Evolutionary conservation across 2,329 filamentous ascomycete genomes (phyloP).

Genomic region (Cladosporium sp.): DNA sequence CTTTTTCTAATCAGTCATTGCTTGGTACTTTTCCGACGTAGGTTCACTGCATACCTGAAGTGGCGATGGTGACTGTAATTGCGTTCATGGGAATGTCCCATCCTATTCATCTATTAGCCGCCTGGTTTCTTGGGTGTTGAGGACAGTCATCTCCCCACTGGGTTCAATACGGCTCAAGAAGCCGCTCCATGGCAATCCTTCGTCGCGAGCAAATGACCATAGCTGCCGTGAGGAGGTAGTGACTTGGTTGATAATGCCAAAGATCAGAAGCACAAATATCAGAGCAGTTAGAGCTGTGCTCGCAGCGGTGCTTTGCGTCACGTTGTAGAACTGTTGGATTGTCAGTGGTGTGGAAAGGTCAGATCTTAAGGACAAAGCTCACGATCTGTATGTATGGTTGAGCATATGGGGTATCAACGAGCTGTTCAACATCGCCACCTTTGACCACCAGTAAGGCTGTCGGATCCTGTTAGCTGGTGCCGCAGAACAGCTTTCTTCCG

Average conservation of each 20-base stretch:
- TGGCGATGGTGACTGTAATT: slow-evolving; percentile 22
- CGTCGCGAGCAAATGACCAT: slow-evolving; percentile 14
- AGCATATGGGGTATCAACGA: slow-evolving; percentile 20
- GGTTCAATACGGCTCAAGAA: not conserved
- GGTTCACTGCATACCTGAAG: not conserved
- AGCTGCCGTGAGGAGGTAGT: slow-evolving; percentile 16
- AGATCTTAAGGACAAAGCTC: not conserved
- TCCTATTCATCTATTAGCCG: not conserved
- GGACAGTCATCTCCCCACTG: not conserved
- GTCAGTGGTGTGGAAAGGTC: not conserved
- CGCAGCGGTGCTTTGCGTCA: slow-evolving; percentile 13
- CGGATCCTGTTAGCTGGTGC: not conserved
- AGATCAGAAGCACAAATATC: slow-evolving; percentile 14
- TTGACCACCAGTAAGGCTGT: slow-evolving; percentile 20
- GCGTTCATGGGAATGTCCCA: slow-evolving; percentile 28
- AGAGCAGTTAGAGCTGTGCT: slow-evolving; percentile 11
- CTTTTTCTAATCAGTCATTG: not conserved
- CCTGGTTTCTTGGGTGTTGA: not conserved
- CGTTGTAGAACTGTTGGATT: slow-evolving; percentile 12
- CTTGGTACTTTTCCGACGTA: not conserved
- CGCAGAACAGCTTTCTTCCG: not conserved
- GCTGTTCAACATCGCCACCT: slow-evolving; percentile 27
- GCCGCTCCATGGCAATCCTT: slow-evolving; percentile 13
- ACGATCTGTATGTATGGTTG: slow-evolving; percentile 15
- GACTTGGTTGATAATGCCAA: slow-evolving; percentile 15